Percentiles rank a stretch among this genome's conserved stretches.
Conservation (phyloP, 169 alveolate genomes). For the Plasmodium vivax region DNA sequence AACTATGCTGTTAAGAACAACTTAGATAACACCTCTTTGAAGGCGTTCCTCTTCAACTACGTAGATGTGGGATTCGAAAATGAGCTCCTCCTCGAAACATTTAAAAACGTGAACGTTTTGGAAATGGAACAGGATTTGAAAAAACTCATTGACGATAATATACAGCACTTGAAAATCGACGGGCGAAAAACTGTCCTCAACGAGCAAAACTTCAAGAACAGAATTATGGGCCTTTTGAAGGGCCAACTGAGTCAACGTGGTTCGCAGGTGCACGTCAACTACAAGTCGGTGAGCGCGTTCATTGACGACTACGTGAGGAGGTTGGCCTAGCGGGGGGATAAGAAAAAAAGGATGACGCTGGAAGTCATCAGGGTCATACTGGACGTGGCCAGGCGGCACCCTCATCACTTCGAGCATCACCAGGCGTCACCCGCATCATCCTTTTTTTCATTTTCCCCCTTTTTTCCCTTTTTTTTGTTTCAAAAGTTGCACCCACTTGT, state of each 20-base stretch:
- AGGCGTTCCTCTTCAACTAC: conserved; percentile 3
- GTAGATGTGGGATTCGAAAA: conserved; percentile 50
- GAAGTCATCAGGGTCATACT: no score
- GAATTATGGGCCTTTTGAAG: conserved; percentile 65
- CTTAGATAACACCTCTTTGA: conserved; percentile 37
- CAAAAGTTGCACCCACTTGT: neutral
- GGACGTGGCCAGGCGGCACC: neutral
- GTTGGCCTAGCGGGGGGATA: neutral
- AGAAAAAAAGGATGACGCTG: no score
- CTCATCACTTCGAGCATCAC: neutral
- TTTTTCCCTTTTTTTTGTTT: neutral
- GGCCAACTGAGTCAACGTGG: conserved; percentile 4
- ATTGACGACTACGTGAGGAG: conserved; percentile 34
- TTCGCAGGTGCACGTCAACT: conserved; percentile 2
- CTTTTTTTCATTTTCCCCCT: neutral
- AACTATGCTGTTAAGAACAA: conserved; percentile 27
- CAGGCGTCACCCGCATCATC: neutral
- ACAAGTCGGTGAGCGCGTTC: conserved; percentile 32
- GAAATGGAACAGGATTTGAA: conserved; percentile 24
- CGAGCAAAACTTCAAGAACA: conserved; percentile 67
- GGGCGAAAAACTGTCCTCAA: conserved; percentile 11
- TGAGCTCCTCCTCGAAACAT: neutral
- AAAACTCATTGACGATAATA: conserved; percentile 42
- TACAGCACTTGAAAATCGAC: conserved; percentile 20
- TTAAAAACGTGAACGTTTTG: neutral